Percentiles rank a stretch among this genome's conserved stretches.
These are phyloP conservation scores for Aspergillus incahuasiensis DNA, from an alignment of 495 filamentous ascomycete genomes.

Conservation along the genomic window DNA sequence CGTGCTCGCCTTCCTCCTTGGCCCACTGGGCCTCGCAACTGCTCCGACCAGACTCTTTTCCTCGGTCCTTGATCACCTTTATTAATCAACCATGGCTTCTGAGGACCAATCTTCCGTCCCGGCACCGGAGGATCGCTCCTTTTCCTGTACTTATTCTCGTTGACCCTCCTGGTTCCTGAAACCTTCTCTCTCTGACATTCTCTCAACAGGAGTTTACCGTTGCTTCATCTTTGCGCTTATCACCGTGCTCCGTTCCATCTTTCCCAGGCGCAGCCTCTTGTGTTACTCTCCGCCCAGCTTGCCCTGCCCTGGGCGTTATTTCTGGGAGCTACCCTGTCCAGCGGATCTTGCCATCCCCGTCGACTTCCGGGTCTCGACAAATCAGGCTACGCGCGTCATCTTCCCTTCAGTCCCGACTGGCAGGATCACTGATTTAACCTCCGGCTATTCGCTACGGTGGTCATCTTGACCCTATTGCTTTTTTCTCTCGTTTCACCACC, in stretches of 20 bases:
- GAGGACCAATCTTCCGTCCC: background rate
- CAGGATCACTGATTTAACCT: constrained; percentile 12
- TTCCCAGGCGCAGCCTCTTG: background rate
- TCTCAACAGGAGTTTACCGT: background rate
- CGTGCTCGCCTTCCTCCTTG: constrained; percentile 16
- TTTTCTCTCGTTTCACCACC: background rate
- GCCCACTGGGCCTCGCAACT: constrained; percentile 14
- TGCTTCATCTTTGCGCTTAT: background rate
- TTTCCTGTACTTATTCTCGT: background rate
- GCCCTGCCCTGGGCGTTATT: background rate
- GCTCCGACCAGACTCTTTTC: background rate
- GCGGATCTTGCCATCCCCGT: background rate
- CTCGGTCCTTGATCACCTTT: background rate
- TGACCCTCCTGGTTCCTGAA: background rate
- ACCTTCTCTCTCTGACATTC: background rate
- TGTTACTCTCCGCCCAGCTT: background rate
- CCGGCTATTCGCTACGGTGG: background rate
- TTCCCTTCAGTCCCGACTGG: background rate
- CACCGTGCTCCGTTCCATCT: background rate
- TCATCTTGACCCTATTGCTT: background rate
- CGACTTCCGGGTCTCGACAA: background rate
- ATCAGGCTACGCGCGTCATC: background rate
- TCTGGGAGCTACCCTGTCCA: background rate
- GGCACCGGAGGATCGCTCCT: background rate
- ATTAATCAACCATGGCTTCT: constrained; percentile 4